Evolutionary conservation across 805 yeast species (phyloP), one percentile per base, ranked within the genome.

Genomic region (Spathaspora sp.): DNA sequence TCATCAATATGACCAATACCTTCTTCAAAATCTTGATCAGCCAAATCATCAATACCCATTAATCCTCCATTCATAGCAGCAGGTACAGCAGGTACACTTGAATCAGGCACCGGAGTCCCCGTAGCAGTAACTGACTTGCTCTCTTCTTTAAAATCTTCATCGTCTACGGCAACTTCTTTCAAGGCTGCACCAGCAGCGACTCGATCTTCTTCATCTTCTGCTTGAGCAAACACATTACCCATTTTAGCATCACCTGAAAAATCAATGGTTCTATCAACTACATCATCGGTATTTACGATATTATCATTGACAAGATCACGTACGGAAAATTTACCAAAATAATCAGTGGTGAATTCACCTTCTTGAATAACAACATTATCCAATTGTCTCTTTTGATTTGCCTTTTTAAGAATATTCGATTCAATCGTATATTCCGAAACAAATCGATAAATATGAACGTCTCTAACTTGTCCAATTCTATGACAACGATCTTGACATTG

Each of bases 401-500:
- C 97, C 66, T 93, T 93, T 60, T 84, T 84, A 69, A 94, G 78
- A 57, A 94, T 94, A 69, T 94, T 94, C 23, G 96, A 89, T 68
- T 94, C 99, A 54, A 94, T 94, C 3, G 99, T 94, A 71, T 82
- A 90, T 70, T 94, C 99, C 26, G 96, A 88, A 23, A 94, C 98
- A 68, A 94, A 87, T 55, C 99, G 77, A 73, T 96, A 94, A 52
- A 94, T 94, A 67, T 94, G 99, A 35, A 94, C 99, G 65, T 94
- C 99, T 62, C 99, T 79, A 16, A 96, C 90, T 68, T 94, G 99
- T 6, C 99, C 99, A 66, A 94, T 94, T 76, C 99, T 86, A 67
- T 94, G 99, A 71, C 98, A 94, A 68, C 99, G 85, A 70, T 94
- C 99, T 69, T 94, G 99, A 72, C 99, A 94, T 70, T 94, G 99